A percentile compares a stretch with the other conserved stretches of the same genome.
phyloP scores from a whole-genome alignment of 1,284 basidiomycete genomes.

The Puccinia triticina region DNA sequence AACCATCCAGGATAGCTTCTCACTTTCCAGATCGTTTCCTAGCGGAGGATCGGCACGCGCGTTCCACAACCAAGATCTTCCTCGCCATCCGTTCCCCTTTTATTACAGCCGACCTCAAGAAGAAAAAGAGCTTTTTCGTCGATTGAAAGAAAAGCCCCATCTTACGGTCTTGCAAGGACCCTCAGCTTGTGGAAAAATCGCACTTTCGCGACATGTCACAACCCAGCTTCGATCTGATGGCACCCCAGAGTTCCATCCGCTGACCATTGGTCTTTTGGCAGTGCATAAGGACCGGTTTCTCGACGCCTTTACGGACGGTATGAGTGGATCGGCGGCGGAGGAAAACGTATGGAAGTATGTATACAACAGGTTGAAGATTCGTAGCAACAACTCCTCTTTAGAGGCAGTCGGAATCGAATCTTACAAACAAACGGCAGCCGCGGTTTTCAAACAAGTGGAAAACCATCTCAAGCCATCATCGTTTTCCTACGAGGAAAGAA shows the following conservation, averaged over 20 bases:
- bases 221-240: not conserved
- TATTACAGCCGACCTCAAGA: no score
- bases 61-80: not conserved
- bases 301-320: not conserved
- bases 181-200: not conserved
- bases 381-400: not conserved
- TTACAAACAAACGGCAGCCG: not conserved
- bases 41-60: not conserved
- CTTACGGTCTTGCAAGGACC: slow-evolving; percentile 2
- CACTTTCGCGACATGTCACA: not conserved
- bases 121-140: not conserved
- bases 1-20: not conserved
- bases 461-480: not conserved
- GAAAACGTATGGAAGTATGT: not conserved
- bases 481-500: not conserved
- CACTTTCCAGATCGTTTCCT: not conserved
- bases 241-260: not conserved
- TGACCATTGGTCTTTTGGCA: not conserved
- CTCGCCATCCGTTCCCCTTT: no score
- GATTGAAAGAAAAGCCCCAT: not conserved
- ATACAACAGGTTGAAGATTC: not conserved
- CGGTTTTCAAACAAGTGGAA: not conserved
- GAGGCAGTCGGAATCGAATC: not conserved
- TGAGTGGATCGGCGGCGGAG: not conserved
- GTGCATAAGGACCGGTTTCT: slow-evolving; percentile 4